These are phyloP conservation scores for Xylaria acuta DNA, from an alignment of 495 filamentous ascomycete species.

Conservation along the genomic window DNA sequence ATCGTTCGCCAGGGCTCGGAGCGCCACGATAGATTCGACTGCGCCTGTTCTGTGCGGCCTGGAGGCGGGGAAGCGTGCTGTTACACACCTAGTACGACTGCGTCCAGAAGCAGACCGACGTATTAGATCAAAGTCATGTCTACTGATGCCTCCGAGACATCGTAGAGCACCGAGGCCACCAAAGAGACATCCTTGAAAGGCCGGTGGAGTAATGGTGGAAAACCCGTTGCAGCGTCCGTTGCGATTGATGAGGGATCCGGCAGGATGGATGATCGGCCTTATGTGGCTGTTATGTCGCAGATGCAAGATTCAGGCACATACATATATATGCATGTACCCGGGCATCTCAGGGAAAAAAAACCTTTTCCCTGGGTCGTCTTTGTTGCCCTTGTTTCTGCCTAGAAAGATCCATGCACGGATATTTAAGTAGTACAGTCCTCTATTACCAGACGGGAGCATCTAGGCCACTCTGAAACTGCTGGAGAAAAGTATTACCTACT, in stretches of 20 bases:
- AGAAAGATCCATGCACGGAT: too few species aligned
- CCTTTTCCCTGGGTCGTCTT: neutral
- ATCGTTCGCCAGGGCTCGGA: neutral
- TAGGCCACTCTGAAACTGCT: too few species aligned
- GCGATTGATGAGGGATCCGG: slow-evolving; percentile 15
- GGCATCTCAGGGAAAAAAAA: neutral
- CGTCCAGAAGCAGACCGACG: neutral
- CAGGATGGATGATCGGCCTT: slow-evolving; percentile 22
- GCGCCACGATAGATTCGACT: neutral
- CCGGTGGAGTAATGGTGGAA: neutral
- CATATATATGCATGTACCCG: slow-evolving; percentile 3
- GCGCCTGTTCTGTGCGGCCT: neutral
- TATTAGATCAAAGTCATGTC: slow-evolving; percentile 16
- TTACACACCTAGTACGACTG: neutral
- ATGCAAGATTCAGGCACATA: slow-evolving; percentile 17
- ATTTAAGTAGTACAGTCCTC: too few species aligned
- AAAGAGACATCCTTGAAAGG: neutral
- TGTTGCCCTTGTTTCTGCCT: neutral
- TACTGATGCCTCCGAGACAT: slow-evolving; percentile 26
- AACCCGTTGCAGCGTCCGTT: neutral
- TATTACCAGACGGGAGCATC: too few species aligned
- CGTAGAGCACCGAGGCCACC: neutral
- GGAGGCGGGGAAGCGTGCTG: neutral
- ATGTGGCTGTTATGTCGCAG: slow-evolving; percentile 24
- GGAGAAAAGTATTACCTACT: too few species aligned